Percentiles rank a stretch among this genome's conserved stretches.
Evolutionary conservation across 1,284 basidiomycete genomes (phyloP).

Genomic region (Cutaneotrichosporon daszewskae): DNA sequence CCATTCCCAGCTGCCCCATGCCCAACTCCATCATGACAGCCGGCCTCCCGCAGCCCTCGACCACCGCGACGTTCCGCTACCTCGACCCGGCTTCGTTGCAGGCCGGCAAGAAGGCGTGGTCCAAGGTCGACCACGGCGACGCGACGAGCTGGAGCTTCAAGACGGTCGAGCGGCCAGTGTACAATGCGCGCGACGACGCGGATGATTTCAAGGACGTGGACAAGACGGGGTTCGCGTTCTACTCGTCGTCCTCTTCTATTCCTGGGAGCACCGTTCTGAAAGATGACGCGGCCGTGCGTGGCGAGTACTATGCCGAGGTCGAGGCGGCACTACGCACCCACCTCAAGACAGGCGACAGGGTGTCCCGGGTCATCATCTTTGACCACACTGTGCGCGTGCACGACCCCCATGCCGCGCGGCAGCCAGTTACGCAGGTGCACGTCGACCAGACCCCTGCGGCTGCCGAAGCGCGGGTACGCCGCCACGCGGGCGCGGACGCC

Average conservation of each 20-base stretch:
- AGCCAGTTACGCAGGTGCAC: slow-evolving; percentile 15
- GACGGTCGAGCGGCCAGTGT: slow-evolving; percentile 5
- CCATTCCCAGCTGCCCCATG: no score
- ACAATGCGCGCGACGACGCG: slow-evolving; percentile 15
- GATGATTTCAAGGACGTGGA: slow-evolving; percentile 15
- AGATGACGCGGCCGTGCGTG: slow-evolving; percentile 7
- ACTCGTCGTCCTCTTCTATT: slow-evolving; percentile 10
- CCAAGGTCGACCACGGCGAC: slow-evolving; percentile 20
- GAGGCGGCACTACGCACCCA: slow-evolving; percentile 12
- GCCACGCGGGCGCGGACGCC: slow-evolving; percentile 10
- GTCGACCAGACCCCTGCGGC: slow-evolving; percentile 20
- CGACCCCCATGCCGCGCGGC: slow-evolving; percentile 11
- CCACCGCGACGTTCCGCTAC: slow-evolving; percentile 9
- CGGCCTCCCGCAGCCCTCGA: no score
- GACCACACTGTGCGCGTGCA: slow-evolving; percentile 20
- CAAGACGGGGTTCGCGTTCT: slow-evolving; percentile 16
- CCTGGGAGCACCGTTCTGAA: slow-evolving; percentile 5
- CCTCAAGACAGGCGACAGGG: slow-evolving; percentile 7
- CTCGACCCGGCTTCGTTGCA: slow-evolving; percentile 7
- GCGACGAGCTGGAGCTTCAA: background rate
- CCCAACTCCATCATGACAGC: no score
- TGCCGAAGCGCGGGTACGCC: slow-evolving; percentile 8
- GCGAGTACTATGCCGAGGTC: slow-evolving; percentile 14
- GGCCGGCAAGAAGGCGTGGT: slow-evolving; percentile 8
- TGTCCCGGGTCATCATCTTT: slow-evolving; percentile 11